Conservation (phyloP, 192 early-diverging fungal species). For the Podila horticola region DNA sequence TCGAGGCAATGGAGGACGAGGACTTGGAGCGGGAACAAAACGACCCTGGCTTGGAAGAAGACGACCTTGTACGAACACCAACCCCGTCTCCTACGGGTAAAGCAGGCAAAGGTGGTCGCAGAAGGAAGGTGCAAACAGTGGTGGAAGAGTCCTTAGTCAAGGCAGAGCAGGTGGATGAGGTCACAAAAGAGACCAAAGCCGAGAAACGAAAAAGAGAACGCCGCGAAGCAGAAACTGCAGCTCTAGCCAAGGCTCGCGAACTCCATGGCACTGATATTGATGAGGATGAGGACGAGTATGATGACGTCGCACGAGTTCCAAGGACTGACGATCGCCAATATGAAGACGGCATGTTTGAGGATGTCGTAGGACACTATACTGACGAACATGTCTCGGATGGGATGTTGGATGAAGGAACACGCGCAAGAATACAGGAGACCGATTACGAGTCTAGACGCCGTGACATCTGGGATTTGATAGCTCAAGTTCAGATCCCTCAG, state of each 20-base stretch:
- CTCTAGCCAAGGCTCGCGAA: conserved; percentile 38
- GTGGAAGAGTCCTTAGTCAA: conserved; percentile 16
- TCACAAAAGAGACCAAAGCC: conserved; percentile 25
- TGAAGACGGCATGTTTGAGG: not conserved
- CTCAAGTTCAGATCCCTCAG: conserved; percentile 43
- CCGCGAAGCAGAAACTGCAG: conserved; percentile 33
- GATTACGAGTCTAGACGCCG: conserved; percentile 41
- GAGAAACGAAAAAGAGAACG: conserved; percentile 37
- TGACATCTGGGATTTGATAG: conserved; percentile 47
- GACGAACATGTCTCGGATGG: not conserved
- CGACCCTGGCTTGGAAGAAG: conserved; percentile 10
- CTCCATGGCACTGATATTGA: conserved; percentile 29
- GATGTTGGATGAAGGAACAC: conserved; percentile 16
- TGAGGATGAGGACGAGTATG: conserved; percentile 15
- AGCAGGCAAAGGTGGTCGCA: conserved; percentile 15
- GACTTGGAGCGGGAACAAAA: conserved; percentile 19
- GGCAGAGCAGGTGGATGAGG: conserved; percentile 17
- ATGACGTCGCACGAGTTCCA: not conserved
- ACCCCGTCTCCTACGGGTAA: not conserved
- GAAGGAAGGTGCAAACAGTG: conserved; percentile 23
- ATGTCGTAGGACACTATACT: not conserved
- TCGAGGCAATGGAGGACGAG: conserved; percentile 1
- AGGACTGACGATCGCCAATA: not conserved
- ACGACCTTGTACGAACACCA: not conserved
- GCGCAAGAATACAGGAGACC: conserved; percentile 27